These are phyloP conservation scores for Zoysia pacifica DNA, from an alignment of 176 grass and related monocot genomes.

Conservation along the genomic window DNA sequence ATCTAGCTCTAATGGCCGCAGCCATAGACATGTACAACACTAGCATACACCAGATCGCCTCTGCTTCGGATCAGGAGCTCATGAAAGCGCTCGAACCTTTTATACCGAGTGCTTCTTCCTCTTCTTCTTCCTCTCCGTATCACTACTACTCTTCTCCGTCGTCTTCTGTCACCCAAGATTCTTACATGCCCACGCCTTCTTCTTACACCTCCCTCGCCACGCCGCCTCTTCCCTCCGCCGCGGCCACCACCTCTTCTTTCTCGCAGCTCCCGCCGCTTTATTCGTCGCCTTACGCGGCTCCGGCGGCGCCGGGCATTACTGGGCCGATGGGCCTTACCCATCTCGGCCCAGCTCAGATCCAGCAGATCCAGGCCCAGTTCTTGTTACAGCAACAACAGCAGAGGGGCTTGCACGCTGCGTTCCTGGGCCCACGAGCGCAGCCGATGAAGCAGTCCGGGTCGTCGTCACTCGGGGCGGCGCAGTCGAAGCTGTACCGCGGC, in stretches of 20 bases:
- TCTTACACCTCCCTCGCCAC: conserved; percentile 29
- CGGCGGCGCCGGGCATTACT: conserved; percentile 25
- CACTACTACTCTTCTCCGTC: conserved; percentile 19
- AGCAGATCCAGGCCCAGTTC: conserved; percentile 88
- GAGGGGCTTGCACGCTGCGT: conserved; percentile 47
- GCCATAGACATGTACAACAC: conserved; percentile 91
- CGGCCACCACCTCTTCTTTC: conserved; percentile 29
- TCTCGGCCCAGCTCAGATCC: conserved; percentile 77
- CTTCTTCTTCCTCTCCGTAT: conserved; percentile 35
- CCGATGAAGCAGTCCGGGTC: conserved; percentile 86
- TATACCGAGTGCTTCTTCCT: conserved; percentile 76
- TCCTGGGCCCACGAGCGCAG: conserved; percentile 66
- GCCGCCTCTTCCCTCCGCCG: conserved; percentile 42
- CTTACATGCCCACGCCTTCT: conserved; percentile 27
- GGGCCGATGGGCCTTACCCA: conserved; percentile 59
- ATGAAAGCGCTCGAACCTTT: conserved; percentile 94
- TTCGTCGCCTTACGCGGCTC: conserved; percentile 47
- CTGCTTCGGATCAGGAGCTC: conserved; percentile 75
- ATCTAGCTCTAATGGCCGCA: conserved; percentile 70
- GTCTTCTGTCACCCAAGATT: conserved; percentile 37
- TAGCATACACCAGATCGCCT: conserved; percentile 48
- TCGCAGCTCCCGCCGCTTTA: conserved; percentile 57
- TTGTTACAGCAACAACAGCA: conserved; percentile 57
- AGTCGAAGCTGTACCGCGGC: conserved; percentile 91
- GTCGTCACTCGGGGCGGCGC: conserved; percentile 41